Evolutionary conservation across 2,329 filamentous ascomycete genomes (phyloP), one percentile per base, ranked within the genome.

Genomic region (Dactylellina leptospora): DNA sequence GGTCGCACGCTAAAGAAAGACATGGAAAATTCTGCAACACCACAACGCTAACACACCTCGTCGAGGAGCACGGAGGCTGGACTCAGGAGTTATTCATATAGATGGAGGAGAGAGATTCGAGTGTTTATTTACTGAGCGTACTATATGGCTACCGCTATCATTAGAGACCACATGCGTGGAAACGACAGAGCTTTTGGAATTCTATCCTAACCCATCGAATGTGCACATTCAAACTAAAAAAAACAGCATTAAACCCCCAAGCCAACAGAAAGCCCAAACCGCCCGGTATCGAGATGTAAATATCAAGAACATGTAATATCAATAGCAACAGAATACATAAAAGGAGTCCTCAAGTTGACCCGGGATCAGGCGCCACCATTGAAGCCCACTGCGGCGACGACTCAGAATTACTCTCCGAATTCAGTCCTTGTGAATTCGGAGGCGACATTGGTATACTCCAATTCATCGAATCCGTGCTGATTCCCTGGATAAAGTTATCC

Each of bases 401-500:
- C 44, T 71, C 58, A 0, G 66, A 53, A n/a, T 38, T 59, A 8
- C 30, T 47, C 13, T 63, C 66, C 18, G 60, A 54, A n/a, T n/a
- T 22, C 13, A 64, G 9, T 42, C 50, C 66, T 18, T 60, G 48
- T 3, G 66, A 58, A 2, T 30, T 47, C 4, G 64, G 45, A 13
- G 64, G 66, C 13, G 66, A 71, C 53, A 71, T 47, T 20, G 66
- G 66, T 23, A 71, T 40, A 47, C 40, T 71, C 66, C 66, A 71
- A 53, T 51, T 74, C 54, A 71, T 73, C 11, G 63, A 47, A 47
- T 76, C 75, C 28, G 75, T 66, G 28, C 72, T 76, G 38, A 76
- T 76, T 47, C 75, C 75, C 54, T 76, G 74, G 38, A 76, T 75
- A 38, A 76, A 76, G 10, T 64, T 75, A 56, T 76, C 75, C 75